Percentiles rank a stretch among this genome's conserved stretches.
phyloP scores from a whole-genome alignment of 139 green algal species.

The Ettlia oleoabundans region DNA sequence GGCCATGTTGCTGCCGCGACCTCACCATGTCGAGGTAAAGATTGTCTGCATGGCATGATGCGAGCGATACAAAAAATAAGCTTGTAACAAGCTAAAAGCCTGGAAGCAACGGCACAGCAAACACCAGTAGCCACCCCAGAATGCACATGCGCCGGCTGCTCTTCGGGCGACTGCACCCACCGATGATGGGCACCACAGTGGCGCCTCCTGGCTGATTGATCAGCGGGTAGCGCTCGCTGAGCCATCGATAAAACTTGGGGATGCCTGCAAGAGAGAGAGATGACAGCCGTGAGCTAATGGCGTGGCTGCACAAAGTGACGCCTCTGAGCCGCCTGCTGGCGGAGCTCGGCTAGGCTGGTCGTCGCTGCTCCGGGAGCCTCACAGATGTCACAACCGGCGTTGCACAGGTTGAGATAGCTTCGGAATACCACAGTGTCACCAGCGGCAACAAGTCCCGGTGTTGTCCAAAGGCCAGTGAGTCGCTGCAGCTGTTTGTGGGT shows the following conservation, averaged over 20 bases:
- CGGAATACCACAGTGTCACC: too few species aligned
- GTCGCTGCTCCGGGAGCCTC: too few species aligned
- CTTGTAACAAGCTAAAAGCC: neutral
- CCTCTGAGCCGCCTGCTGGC: too few species aligned
- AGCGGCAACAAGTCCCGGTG: too few species aligned
- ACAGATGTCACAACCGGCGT: too few species aligned
- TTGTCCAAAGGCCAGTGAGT: too few species aligned
- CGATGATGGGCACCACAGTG: slow-evolving; percentile 61
- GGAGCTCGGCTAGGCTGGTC: too few species aligned
- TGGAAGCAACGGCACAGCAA: neutral
- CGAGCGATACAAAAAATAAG: too few species aligned
- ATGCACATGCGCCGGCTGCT: neutral
- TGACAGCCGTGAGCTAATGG: neutral
- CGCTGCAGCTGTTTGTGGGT: too few species aligned
- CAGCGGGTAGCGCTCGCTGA: slow-evolving; percentile 94
- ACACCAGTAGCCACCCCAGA: neutral
- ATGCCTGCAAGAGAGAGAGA: slow-evolving; percentile 81
- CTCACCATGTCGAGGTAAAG: slow-evolving; percentile 31
- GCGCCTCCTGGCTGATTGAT: slow-evolving; percentile 83
- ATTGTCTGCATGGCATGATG: slow-evolving; percentile 26
- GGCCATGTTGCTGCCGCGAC: too few species aligned
- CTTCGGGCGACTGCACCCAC: neutral
- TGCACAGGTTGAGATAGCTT: too few species aligned
- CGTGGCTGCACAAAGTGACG: neutral
- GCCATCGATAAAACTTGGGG: slow-evolving; percentile 97